Base-by-base conservation (phyloP, 768 basidiomycete genomes). In the Tylopilus plumbeoviolaceoides region DNA sequence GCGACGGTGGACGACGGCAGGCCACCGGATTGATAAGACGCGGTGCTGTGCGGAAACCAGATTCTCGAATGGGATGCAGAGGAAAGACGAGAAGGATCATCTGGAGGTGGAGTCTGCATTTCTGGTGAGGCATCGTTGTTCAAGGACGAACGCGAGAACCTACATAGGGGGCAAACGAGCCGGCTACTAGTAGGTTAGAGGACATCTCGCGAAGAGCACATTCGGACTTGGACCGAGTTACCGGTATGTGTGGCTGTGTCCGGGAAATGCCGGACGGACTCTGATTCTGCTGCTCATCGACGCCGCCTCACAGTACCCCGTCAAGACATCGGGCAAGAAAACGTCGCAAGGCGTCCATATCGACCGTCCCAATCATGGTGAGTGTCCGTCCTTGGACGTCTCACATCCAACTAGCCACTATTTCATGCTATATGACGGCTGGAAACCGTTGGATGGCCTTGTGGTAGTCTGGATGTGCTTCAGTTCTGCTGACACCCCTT, bases 11-110 rank as follows among this genome's bases (percentile, higher is more conserved):
- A 82, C 10, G 83, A 82, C 5, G 84, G 82, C 30, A 82, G 72
- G 12, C 78, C 84, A 14, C 87, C 88, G 12, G 83, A 83, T 68
- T 89, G 88, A 59, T 89, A 89, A 4, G 87, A 84, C 8, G 71
- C 65, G 46, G 71, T 66, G 49, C 62, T 68, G 44, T 69, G 56
- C 17, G 79, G 76, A 51, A 84, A 82, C 83, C 84, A 85, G 17
- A 80, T 73, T 51, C 76, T 65, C 53, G 27, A 66, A 50, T 54
- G 64, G 65, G 38, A 38, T 7, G n/a, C 7, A 18, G 38, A 8
- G 33, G 14, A 14, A n/a, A 38, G 69, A 51, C n/a, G 59, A 14
- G 67, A 58, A 3, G 73, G 75, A 55, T 82, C 81, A 58, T 85
- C 84, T 41, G 84, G 83, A 23, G 30, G 10, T n/a, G 17, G 12